Conservation (phyloP, 352 stramenopile genomes). For the Pythium monospermum region DNA sequence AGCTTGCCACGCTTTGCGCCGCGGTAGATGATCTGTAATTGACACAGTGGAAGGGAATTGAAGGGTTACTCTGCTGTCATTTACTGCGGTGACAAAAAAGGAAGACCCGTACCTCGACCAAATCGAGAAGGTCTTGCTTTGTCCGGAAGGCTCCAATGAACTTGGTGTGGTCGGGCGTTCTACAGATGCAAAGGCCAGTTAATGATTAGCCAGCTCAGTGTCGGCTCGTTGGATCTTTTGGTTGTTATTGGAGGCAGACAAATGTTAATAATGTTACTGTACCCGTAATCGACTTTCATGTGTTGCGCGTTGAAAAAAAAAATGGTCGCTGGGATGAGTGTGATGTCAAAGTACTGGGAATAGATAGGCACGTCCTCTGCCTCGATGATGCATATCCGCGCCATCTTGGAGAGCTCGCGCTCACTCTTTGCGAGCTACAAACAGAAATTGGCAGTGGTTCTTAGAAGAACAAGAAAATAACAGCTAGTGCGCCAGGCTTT, state of each 20-base stretch:
- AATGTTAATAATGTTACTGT: too few relatives aligned
- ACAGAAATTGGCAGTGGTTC: too few relatives aligned
- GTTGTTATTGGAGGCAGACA: not conserved
- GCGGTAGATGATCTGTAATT: constrained; percentile 72
- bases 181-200: too few relatives aligned
- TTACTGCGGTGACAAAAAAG: too few relatives aligned
- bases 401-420: constrained; percentile 76
- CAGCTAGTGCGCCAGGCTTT: not conserved
- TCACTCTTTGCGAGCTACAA: constrained; percentile 68
- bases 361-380: constrained; percentile 71
- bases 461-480: too few relatives aligned
- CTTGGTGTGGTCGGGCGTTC: constrained; percentile 83
- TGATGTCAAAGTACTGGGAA: constrained; percentile 87
- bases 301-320: constrained; percentile 88
- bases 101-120: constrained; percentile 83
- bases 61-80: too few relatives aligned
- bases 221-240: too few relatives aligned
- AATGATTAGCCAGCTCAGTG: too few relatives aligned
- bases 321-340: constrained; percentile 78
- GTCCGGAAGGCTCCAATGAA: constrained; percentile 80
- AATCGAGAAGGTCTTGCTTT: constrained; percentile 81
- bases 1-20: constrained; percentile 72
- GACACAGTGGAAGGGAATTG: constrained; percentile 1
- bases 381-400: constrained; percentile 66
- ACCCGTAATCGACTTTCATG: constrained; percentile 89